phyloP scores from a whole-genome alignment of 495 filamentous ascomycete genomes.

The Neurospora sp. region DNA sequence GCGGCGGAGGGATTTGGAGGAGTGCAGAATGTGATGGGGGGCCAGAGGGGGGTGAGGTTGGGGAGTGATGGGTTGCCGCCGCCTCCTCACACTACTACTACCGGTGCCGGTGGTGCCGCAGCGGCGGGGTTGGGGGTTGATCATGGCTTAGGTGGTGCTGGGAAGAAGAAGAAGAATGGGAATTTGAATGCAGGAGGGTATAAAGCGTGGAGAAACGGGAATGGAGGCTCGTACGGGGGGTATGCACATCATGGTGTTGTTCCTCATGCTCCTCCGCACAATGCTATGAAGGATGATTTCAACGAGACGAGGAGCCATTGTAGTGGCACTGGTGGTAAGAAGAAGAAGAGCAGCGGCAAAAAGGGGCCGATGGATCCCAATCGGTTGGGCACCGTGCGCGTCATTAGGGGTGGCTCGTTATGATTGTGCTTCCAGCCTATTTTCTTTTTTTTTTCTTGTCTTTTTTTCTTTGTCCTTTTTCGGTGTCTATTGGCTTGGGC shows the following conservation, averaged over 20 bases:
- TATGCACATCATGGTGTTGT: neutral
- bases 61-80: neutral
- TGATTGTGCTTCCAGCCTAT: neutral
- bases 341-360: neutral
- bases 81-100: neutral
- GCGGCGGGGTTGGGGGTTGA: too few species aligned
- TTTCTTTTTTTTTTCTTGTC: neutral
- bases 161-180: neutral
- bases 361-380: neutral
- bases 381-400: slow-evolving; percentile 9
- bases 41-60: neutral
- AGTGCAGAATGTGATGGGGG: neutral
- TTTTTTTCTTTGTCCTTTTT: neutral
- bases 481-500: too few species aligned
- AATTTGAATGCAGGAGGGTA: neutral
- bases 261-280: neutral
- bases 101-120: neutral
- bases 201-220: neutral
- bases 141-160: neutral
- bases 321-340: neutral
- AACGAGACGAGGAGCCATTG: neutral
- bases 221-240: neutral
- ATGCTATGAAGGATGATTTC: neutral
- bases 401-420: slow-evolving; percentile 11
- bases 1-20: too few species aligned